Base-by-base conservation (phyloP, 129 eudicot species). In the Helianthus tuberosus region DNA sequence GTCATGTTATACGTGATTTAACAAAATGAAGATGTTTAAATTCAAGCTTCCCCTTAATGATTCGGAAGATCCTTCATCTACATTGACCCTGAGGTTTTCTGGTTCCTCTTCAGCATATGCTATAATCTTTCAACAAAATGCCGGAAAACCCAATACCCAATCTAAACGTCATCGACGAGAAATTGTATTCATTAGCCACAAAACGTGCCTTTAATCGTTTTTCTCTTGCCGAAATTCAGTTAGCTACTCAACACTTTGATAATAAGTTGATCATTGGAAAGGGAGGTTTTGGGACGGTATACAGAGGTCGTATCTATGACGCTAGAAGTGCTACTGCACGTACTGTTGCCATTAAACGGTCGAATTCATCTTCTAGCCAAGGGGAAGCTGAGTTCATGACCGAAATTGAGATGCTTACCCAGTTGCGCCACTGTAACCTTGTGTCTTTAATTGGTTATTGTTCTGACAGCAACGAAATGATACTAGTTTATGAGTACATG, bases 401-500 rank as follows among this genome's bases (percentile, higher is more conserved):
- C 5, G 82, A 78, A 68, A 71, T 78, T 16, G 66, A 62, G 38
- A 52, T 72, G 77, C 77, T 78, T 39, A 52, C 82, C 49, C 71
- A 64, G 51, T 54, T 78, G 41, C 54, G 77, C 6, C 82, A 78
- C 36, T 62, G 77, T 50, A 65, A 78, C 44, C 52, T 78, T 10
- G 82, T 78, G 57, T 71, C 82, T 46, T 38, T 71, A 20, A 43
- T 78, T 52, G 77, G 82, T 29, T 78, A 78, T 39, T 80, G 80
- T 38, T 29, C 41, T 8, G 67, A 80, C 10, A 9, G 9, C 8
- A 14, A 74, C 0, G 85, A 86, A 50, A 69, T 74, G 83, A 79
- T 86, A 35, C 79, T 86, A 15, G 87, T 86, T 5, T 86, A 79
- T 12, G 87, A 82, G 17, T 82, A 79, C 66, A 73, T 86, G 71